Evolutionary conservation across 495 filamentous ascomycete species (phyloP), one percentile per base, ranked within the genome.

Genomic region (Neurospora pannonica): DNA sequence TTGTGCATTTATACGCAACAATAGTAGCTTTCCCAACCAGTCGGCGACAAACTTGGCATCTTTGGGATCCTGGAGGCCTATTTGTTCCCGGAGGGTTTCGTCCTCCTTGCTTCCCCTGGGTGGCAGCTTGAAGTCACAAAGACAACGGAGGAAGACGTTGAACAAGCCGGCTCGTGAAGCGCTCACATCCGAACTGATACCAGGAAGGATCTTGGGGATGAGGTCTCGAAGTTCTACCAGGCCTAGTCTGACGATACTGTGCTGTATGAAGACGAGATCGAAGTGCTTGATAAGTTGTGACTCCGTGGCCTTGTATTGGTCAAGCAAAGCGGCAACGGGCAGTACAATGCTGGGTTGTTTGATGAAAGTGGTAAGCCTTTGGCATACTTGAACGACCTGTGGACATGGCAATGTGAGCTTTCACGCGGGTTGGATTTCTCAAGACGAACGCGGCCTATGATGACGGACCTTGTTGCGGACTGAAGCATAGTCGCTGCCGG

Each of bases 231-330:
- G 78, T 54, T 84, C 82, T 8, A 74, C 83, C 71, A 75, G 85
- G 77, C 81, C 81, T 13, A 99, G 83, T 36, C 95, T 89, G 54
- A 89, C 87, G 60, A 98, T 85, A 40, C 95, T 94, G 80, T 96
- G 92, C 77, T 97, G 93, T 38, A 97, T 90, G 81, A 97, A 97
- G 38, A 92, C 84, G 71, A 98, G 81, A 84, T 98, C 96, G 81
- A 97, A 93, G 79, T 97, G 92, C 74, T 92, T 89, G 71, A 99
- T 88, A 8, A 97, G 87, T 3, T 92, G 86, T n/a, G 86, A 86
- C 8, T 85, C 79, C 13, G 84, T 89, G 31, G 91, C 91, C 78
- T 97, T 98, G 86, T 95, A 98, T 79, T 98, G 96, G 76, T 92
- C 92, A 73, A 98, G 81, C 34, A 99, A 86, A 21, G 90, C 89